Evolutionary conservation across 805 yeast genomes (phyloP), one percentile per base, ranked within the genome.

Genomic region (Metschnikowia cubensis): DNA sequence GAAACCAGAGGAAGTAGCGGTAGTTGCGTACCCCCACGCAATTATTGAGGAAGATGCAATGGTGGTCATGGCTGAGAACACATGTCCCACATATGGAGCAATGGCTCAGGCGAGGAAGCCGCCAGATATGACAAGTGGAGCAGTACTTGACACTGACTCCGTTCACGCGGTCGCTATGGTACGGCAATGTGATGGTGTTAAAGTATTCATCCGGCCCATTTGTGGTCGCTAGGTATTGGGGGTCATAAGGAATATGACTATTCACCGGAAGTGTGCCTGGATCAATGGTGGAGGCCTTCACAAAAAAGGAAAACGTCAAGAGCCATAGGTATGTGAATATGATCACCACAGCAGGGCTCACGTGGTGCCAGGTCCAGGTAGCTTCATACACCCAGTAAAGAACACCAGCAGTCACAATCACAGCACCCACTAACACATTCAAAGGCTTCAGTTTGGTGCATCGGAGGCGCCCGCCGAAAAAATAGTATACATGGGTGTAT

Each of bases 231-330:
- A 49, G 17, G 41, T 35, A 2, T 34, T 39, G 43, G 42, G 44
- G 14, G 48, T 52, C 32, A 40, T 37, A 0, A 78, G 77, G 32
- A 13, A 82, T 21, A 58, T 88, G 94, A 4, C 84, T 63, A 64
- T 85, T 85, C 51, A 83, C 68, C 0, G 95, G 91, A 10, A 85
- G 59, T 3, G 76, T 64, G 0, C 96, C 96, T 0, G 95, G 88
- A 57, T 88, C 96, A 10, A 77, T 64, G 2, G 80, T 69, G 0
- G 86, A 74, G 0, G 85, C 83, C 49, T 67, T 74, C 6, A 83
- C 49, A 52, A 82, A 81, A 46, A 81, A 76, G 3, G 63, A 43
- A 0, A 80, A n/a, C 1, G 80, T 61, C 37, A 81, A 59, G 4
- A 72, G 42, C 86, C 87, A 84, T 35, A 79, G 60, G 58, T 87